These are phyloP conservation scores for Staphylotrichum tortipilum DNA, from an alignment of 495 filamentous ascomycete species.

Conservation along the genomic window DNA sequence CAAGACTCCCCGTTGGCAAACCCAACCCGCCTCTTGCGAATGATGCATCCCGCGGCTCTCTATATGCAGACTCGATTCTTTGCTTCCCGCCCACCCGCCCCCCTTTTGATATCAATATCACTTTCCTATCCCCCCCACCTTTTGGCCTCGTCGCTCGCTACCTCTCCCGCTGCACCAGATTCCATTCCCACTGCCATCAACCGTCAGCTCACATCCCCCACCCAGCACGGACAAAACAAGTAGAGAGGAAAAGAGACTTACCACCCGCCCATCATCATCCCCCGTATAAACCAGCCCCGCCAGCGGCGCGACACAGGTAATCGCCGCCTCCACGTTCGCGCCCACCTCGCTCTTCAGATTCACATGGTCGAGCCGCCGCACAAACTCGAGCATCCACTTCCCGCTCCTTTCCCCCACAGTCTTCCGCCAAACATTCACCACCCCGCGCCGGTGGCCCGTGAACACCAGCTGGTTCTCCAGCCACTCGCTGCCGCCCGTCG, in stretches of 20 bases:
- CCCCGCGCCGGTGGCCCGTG: conserved; percentile 75
- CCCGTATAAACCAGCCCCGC: conserved; percentile 82
- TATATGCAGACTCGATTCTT: not conserved
- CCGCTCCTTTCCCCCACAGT: conserved; percentile 29
- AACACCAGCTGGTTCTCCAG: conserved; percentile 78
- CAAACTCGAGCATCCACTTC: conserved; percentile 43
- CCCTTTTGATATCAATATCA: not conserved
- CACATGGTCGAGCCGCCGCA: conserved; percentile 76
- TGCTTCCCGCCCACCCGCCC: not conserved
- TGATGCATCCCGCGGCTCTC: not conserved
- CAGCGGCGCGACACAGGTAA: conserved; percentile 81
- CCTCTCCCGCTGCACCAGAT: conserved; percentile 61
- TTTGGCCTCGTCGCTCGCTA: conserved; percentile 18
- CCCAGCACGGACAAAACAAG: too few species aligned
- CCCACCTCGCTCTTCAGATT: conserved; percentile 65
- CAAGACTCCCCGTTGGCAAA: not conserved
- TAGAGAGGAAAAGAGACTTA: conserved; percentile 26
- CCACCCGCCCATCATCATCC: conserved; percentile 79
- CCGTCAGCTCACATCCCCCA: conserved; percentile 22
- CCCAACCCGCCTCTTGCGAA: not conserved
- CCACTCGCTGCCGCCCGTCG: conserved; percentile 69
- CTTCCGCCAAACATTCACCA: conserved; percentile 68
- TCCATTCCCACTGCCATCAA: conserved; percentile 70
- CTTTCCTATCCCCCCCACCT: not conserved
- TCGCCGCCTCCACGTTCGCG: conserved; percentile 66